Evolutionary conservation across 2,329 filamentous ascomycete genomes (phyloP), one percentile per base, ranked within the genome.

Genomic region (Thelonectria rubi): DNA sequence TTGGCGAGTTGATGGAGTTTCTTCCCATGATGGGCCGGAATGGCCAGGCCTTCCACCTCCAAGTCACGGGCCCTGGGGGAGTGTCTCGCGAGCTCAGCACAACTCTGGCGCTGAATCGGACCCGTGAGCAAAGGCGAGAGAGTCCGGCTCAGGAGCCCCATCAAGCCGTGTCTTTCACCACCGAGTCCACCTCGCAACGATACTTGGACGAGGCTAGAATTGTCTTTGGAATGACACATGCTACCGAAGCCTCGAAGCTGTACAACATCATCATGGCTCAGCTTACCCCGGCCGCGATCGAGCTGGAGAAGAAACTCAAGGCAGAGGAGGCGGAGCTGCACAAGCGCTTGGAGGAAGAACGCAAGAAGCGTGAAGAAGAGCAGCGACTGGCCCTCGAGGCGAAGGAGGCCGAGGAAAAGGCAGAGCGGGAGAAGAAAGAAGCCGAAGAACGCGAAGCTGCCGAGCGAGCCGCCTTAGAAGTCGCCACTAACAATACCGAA

Each of bases 131-230:
- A 40, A 82, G 85, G 21, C 80, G 83, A 12, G 83, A 85, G 20
- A 68, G 66, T 17, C 69, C 77, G 39, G 75, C 80, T 65, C 78
- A 84, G 70, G 90, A 92, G 59, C 90, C 90, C 12, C 82, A 86
- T n/a, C 89, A 91, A 68, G 90, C 92, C 12, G 89, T 94, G 24
- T 81, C 88, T 3, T 98, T 98, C 75, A 80, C 84, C 18, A 83
- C 92, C 9, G 86, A 88, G 39, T 83, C 86, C 9, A 98, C 95
- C 1, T 81, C 85, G 57, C 84, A 85, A 55, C 89, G 95, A 63
- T 99, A 96, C 90, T 87, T 91, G 73, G 93, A 97, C 73, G 96
- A 98, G 76, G 90, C 93, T 9, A 89, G 90, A 65, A 88, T 99
- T 75, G 84, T 98, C 1, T 98, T 95, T 76, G 91, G 91, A 24